These are phyloP conservation scores for Cladosporium oxysporum DNA, from an alignment of 2,329 filamentous ascomycete species.

Conservation along the genomic window DNA sequence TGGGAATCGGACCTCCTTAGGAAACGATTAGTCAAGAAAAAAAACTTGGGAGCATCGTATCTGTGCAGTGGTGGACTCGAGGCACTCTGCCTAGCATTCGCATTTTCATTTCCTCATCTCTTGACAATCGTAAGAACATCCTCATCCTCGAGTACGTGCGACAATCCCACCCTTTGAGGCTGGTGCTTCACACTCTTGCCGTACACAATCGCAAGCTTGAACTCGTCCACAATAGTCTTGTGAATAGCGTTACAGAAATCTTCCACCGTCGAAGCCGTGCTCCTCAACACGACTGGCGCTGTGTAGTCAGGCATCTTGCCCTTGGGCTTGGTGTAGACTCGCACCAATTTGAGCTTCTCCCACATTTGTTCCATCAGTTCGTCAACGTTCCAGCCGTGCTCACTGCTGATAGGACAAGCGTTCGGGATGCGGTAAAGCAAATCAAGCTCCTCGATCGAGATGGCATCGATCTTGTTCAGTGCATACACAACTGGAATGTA, in stretches of 20 bases:
- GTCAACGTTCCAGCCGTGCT: conserved; percentile 94
- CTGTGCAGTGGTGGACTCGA: background rate
- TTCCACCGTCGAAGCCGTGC: conserved; percentile 83
- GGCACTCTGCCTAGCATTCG: background rate
- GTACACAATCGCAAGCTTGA: conserved; percentile 94
- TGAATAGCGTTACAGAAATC: conserved; percentile 99
- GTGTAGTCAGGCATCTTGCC: conserved; percentile 91
- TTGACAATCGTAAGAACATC: conserved; percentile 67
- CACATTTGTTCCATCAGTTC: conserved; percentile 98
- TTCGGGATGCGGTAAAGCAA: conserved; percentile 95
- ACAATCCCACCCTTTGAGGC: conserved; percentile 88
- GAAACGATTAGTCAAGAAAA: background rate
- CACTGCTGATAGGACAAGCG: conserved; percentile 93
- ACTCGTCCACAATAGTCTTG: conserved; percentile 91
- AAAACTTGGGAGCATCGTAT: background rate
- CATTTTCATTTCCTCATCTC: conserved; percentile 27
- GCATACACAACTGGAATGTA: conserved; percentile 99
- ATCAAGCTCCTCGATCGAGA: conserved; percentile 96
- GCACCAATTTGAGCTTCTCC: conserved; percentile 88
- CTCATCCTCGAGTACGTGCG: conserved; percentile 91
- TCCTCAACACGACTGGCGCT: conserved; percentile 83
- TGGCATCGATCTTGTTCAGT: conserved; percentile 98
- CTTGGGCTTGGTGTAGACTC: conserved; percentile 98
- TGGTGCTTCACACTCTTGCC: conserved; percentile 98
- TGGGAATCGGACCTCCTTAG: background rate